Conservation (phyloP, 164 flowering plant genomes). For the Aristolochia contorta region DNA sequence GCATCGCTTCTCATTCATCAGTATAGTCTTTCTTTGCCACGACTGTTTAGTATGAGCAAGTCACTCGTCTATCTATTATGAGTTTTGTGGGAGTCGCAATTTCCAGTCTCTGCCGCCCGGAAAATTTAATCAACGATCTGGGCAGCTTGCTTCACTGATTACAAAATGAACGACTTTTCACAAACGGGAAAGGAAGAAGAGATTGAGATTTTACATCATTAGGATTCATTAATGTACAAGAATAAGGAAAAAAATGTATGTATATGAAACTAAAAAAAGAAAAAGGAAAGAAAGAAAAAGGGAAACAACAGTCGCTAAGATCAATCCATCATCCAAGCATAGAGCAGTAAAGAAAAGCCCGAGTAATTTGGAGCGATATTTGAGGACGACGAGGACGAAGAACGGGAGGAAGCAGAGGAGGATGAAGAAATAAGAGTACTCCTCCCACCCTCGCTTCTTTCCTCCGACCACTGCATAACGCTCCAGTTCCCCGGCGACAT, state of each 20-base stretch:
- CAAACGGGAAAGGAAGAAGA: background rate
- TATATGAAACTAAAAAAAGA: background rate
- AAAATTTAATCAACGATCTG: too few relatives aligned
- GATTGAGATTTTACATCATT: background rate
- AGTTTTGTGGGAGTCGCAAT: too few relatives aligned
- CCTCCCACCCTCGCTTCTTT: constrained; percentile 56
- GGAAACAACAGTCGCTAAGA: too few relatives aligned
- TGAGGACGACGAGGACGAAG: constrained; percentile 34
- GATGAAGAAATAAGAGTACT: constrained; percentile 36
- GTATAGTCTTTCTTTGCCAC: too few relatives aligned
- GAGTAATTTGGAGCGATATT: constrained; percentile 28
- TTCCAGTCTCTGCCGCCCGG: too few relatives aligned
- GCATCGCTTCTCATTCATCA: too few relatives aligned
- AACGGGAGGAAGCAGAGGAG: constrained; percentile 2
- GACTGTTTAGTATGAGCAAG: too few relatives aligned
- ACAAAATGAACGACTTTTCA: too few relatives aligned
- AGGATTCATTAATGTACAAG: background rate
- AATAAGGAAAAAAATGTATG: too few relatives aligned
- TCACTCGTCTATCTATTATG: too few relatives aligned
- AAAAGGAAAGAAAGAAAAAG: background rate
- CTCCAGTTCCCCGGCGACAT: constrained; percentile 50
- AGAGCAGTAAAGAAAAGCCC: constrained; percentile 55
- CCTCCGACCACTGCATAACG: constrained; percentile 75
- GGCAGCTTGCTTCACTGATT: too few relatives aligned
- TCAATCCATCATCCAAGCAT: constrained; percentile 52